Conservation (phyloP, 345 rosid species). For the Camelina neglecta region DNA sequence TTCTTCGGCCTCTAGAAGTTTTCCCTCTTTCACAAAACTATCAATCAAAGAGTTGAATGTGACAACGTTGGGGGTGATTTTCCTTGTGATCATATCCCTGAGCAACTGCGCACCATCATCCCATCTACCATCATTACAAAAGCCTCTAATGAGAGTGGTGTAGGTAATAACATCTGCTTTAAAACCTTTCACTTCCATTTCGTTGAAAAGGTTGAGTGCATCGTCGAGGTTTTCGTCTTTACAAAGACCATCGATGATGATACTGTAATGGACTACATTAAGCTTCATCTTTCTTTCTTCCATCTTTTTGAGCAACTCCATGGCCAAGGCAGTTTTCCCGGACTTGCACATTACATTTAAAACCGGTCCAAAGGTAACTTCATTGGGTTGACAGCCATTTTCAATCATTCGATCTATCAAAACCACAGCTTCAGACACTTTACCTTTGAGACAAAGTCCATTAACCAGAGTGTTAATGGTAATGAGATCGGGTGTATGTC, state of each 20-base stretch:
- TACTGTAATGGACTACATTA: neutral
- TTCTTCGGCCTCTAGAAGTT: neutral
- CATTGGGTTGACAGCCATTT: neutral
- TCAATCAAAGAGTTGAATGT: neutral
- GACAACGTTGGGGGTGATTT: neutral
- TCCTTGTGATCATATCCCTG: constrained; percentile 18
- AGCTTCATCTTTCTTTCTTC: neutral
- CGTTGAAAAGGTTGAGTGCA: neutral
- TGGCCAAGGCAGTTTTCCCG: neutral
- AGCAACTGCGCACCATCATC: no score
- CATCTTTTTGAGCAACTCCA: neutral
- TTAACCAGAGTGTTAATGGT: neutral
- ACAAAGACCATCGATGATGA: neutral
- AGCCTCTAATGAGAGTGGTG: no score
- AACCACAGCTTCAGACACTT: neutral
- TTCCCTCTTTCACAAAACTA: constrained; percentile 19
- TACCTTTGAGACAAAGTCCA: neutral
- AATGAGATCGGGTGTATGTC: neutral
- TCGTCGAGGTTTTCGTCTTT: neutral
- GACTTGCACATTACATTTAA: neutral
- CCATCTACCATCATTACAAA: no score
- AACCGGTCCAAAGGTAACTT: neutral
- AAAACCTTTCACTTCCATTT: no score
- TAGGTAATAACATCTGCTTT: no score
- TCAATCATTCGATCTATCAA: neutral